These are phyloP conservation scores for Chenopodium berlandieri DNA, from an alignment of 148 eudicot species.

Conservation along the genomic window DNA sequence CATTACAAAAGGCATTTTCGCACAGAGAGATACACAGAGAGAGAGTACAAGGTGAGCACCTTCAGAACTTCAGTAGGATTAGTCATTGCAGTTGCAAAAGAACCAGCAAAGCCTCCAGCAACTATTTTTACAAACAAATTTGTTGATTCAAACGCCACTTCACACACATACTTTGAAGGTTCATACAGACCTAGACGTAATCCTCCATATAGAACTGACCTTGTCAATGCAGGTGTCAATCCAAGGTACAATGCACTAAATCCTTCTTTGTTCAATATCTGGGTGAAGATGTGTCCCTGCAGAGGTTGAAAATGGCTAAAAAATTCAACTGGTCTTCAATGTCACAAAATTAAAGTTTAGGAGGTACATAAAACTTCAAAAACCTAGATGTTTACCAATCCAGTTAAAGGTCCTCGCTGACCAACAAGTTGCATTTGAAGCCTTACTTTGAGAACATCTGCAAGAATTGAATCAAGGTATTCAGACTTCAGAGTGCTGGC, in stretches of 20 bases:
- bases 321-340: neutral
- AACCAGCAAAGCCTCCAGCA: conserved; percentile 95
- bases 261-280: conserved; percentile 70
- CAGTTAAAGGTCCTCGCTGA: conserved; percentile 80
- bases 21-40: conserved; percentile 2
- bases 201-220: conserved; percentile 98
- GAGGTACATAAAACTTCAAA: neutral
- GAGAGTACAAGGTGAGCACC: conserved; percentile 41
- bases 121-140: conserved; percentile 87
- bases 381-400: conserved; percentile 57
- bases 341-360: neutral
- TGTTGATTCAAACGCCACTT: conserved; percentile 84
- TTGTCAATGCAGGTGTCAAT: conserved; percentile 74
- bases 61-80: conserved; percentile 88
- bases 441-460: conserved; percentile 97
- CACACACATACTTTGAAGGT: conserved; percentile 86
- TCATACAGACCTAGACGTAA: conserved; percentile 97
- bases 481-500: conserved; percentile 5
- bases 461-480: conserved; percentile 12
- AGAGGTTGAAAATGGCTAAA: conserved; percentile 8
- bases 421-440: conserved; percentile 98
- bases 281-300: conserved; percentile 62
- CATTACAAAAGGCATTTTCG: conserved; percentile 4
- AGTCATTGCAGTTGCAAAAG: conserved; percentile 85
- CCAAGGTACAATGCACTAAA: conserved; percentile 74